Evolutionary conservation across 2,329 filamentous ascomycete species (phyloP).

Genomic region (Ophiostoma fasciatum): DNA sequence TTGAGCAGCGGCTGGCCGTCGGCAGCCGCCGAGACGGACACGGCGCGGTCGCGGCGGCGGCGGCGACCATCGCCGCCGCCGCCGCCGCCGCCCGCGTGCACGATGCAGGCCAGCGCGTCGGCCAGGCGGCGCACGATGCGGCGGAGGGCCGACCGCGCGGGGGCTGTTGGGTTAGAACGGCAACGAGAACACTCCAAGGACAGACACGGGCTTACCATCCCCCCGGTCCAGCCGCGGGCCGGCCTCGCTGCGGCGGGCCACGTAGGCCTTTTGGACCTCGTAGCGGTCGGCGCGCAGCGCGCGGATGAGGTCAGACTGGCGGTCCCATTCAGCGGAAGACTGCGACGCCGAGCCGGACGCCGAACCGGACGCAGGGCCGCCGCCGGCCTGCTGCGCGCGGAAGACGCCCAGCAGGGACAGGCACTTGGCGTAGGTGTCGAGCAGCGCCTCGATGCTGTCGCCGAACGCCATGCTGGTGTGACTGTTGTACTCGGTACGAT

Average conservation of each 20-base stretch:
- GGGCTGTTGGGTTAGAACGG: no score
- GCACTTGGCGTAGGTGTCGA: conserved; percentile 33
- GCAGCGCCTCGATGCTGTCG: conserved; percentile 26
- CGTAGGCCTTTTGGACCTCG: conserved; percentile 28
- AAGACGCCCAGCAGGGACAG: conserved; percentile 21
- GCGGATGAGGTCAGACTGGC: conserved; percentile 10
- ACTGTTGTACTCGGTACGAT: background rate
- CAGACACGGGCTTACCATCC: conserved; percentile 25
- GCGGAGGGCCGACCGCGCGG: conserved; percentile 24
- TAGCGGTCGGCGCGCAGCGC: conserved; percentile 25
- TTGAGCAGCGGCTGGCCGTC: conserved; percentile 21
- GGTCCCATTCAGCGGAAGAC: no score
- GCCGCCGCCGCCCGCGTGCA: conserved; percentile 20
- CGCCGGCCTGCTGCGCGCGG: background rate
- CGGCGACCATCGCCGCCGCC: conserved; percentile 3
- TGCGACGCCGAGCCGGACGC: background rate
- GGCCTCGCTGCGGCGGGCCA: conserved; percentile 23
- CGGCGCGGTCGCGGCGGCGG: no score
- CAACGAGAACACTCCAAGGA: no score
- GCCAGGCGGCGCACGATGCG: conserved; percentile 28
- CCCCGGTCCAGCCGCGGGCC: conserved; percentile 30
- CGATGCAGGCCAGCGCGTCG: conserved; percentile 24
- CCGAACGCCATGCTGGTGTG: conserved; percentile 23
- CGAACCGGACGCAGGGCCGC: background rate
- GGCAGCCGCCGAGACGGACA: no score